These are phyloP conservation scores for Phytophthora tentaculata DNA, from an alignment of 352 stramenopile species.

Conservation along the genomic window DNA sequence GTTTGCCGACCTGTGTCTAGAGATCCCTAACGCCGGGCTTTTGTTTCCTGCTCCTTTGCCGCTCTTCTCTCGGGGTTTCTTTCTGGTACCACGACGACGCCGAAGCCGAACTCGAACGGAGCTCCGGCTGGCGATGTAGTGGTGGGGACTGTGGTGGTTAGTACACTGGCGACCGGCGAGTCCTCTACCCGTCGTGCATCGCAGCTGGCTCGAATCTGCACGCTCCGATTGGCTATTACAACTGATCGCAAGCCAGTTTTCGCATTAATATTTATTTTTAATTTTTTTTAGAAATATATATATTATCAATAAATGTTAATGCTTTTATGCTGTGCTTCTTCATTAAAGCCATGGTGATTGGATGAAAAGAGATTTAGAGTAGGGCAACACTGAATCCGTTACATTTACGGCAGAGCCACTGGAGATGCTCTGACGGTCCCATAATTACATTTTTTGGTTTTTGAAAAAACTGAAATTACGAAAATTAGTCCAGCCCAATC, in stretches of 20 bases:
- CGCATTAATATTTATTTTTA: no score
- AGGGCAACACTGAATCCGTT: not conserved
- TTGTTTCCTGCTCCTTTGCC: conserved; percentile 5
- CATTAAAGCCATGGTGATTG: not conserved
- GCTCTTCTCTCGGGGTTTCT: conserved; percentile 1
- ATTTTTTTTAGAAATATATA: no score
- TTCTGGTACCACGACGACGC: conserved; percentile 33
- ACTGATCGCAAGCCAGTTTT: conserved; percentile 19
- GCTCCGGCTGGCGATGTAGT: conserved; percentile 15
- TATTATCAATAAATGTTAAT: no score
- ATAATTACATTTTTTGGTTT: no score
- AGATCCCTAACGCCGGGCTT: not conserved
- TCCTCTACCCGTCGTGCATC: conserved; percentile 27
- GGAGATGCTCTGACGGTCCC: no score
- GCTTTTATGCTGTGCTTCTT: conserved; percentile 13
- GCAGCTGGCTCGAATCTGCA: conserved; percentile 22
- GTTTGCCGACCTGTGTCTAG: conserved; percentile 15
- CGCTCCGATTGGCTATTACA: conserved; percentile 17
- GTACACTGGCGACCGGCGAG: conserved; percentile 18
- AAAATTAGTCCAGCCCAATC: no score
- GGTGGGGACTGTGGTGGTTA: conserved; percentile 23
- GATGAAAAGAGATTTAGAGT: conserved; percentile 10
- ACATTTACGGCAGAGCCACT: not conserved
- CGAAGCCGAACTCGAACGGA: conserved; percentile 7
- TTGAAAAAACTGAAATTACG: no score